Base-by-base conservation (phyloP, 164 flowering plant species). In the Santalum album region DNA sequence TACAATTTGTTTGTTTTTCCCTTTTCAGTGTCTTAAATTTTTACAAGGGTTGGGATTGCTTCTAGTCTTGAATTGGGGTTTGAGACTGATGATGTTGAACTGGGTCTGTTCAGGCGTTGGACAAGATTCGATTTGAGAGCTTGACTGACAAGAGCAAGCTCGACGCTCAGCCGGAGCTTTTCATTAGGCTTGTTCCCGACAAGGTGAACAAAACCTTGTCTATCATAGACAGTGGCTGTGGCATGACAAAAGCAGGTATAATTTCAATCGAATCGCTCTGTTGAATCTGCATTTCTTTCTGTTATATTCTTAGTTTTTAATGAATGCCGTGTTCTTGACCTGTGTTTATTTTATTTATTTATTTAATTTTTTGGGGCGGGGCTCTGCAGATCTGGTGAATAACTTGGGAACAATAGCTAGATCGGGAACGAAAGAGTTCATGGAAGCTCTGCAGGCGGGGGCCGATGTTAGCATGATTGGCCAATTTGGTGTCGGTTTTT, bases 391-490 rank as follows among this genome's bases (percentile, higher is more conserved):
- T 45, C 55, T 77, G 80, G 84, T 79, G 65, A 77, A 79, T 64
- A 77, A 79, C 45, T 56, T 77, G 64, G 86, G 86, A 10, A 80
- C 82, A 17, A 79, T 79, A 58, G 84, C 84, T 6, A 74, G 77
- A 65, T 79, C 84, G 1, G 84, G 84, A 2, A 76, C 84, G 9
- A 79, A 76, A 68, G 81, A 79, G 51, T 79, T 79, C 57, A 79
- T 79, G 84, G 81, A 79, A 55, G 84, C 84, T 14, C 42, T 79
- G 56, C 66, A 61, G 43, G 80, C 79, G 16, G 77, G 81, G 2
- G 77, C 84, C 7, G 81, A 79, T 63, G 77, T 79, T n/a, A 79
- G 84, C 65, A 79, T 79, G 84, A 78, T 78, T 32, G 82, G 79
- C 6, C 78, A 78, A 17, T 75, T 75, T 16, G 82, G 79, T 17